phyloP scores from a whole-genome alignment of 495 filamentous ascomycete genomes.

The Gamarada debralockiae region DNA sequence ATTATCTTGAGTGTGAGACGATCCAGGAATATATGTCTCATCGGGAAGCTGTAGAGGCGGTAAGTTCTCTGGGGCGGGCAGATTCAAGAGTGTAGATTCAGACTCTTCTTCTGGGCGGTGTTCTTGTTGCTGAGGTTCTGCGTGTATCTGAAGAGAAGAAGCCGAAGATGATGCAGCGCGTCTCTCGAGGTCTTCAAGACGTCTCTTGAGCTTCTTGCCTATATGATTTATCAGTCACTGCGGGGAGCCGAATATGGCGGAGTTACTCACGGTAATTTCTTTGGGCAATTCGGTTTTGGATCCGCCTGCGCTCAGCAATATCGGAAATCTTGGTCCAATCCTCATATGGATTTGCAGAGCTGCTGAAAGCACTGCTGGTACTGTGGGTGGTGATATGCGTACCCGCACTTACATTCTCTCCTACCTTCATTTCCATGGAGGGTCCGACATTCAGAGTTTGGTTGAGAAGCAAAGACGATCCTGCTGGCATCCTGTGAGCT shows the following conservation, averaged over 20 bases:
- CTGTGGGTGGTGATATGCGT: conserved; percentile 62
- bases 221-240: conserved; percentile 11
- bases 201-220: conserved; percentile 99
- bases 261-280: conserved; percentile 89
- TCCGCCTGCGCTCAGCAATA: conserved; percentile 86
- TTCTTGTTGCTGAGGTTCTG: conserved; percentile 24
- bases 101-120: conserved; percentile 10
- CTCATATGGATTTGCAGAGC: conserved; percentile 92
- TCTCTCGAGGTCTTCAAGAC: conserved; percentile 93
- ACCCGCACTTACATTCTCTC: too few species aligned
- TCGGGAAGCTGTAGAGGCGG: too few species aligned
- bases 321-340: conserved; percentile 99
- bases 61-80: too few species aligned
- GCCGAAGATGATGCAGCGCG: conserved; percentile 80
- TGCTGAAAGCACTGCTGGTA: conserved; percentile 95
- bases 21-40: too few species aligned
- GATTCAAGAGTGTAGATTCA: too few species aligned
- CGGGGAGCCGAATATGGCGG: neutral
- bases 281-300: conserved; percentile 97
- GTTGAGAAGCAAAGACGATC: too few species aligned
- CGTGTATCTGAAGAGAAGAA: conserved; percentile 35
- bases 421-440: too few species aligned
- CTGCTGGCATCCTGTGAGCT: too few species aligned
- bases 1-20: too few species aligned
- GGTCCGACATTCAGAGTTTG: too few species aligned